Base-by-base conservation (phyloP, 139 green algal species). In the Picochlorum costavermella region DNA sequence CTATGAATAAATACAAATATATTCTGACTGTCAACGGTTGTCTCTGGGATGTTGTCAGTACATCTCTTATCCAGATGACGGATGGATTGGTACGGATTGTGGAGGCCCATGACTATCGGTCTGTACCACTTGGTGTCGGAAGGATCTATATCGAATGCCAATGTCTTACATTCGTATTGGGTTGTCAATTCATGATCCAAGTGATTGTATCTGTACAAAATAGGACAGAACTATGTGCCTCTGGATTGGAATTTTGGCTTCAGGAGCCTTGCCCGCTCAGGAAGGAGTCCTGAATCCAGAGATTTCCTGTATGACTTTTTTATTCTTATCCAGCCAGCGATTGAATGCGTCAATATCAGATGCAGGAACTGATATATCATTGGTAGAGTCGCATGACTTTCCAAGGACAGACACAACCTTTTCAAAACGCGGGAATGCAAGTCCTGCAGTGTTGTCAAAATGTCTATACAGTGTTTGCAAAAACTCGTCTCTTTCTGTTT, bases 391-490 rank as follows among this genome's bases (percentile, higher is more conserved):
- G 20, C 20, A 23, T 8, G 6, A 12, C 10, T 40, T 51, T 2
- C 14, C 46, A 51, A 51, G 17, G 2, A 23, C 46, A 51, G 16
- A 25, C 46, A 51, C 16, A 51, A 51, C 46, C 16, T 20, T n/a
- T 51, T 51, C 17, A 23, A 51, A 51, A 23, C 17, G 16, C 9
- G 16, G 16, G 5, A n/a, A 51, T 25, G 46, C 10, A 10, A 51
- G 46, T 25, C 46, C 10, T 51, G 46, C 17, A 5, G 16, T 29
- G 30, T n/a, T 13, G 33, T 66, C 50, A 37, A 72, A 55, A 53
- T 67, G 57, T 16, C 6, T 23, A n/a, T 62, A 74, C 60, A 74
- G 57, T 20, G 14, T 13, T 28, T 50, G 44, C 45, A 74, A 6
- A 13, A 74, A 44, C 30, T 69, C 49, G 10, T 61, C n/a, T 28